These are phyloP conservation scores for Funneliformis caledonium DNA, from an alignment of 371 early-diverging fungal genomes.

Conservation along the genomic window DNA sequence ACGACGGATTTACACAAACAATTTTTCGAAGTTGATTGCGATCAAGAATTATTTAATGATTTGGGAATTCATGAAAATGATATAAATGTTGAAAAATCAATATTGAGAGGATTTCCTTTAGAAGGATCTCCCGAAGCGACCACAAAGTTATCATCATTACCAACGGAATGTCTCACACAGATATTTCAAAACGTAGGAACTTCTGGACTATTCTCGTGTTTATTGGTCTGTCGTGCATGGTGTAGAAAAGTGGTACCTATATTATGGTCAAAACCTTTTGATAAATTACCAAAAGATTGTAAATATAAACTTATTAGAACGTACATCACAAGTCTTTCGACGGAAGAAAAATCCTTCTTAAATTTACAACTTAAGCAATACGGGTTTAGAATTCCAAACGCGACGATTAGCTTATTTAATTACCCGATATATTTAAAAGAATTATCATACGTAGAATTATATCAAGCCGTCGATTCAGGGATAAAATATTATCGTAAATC, in stretches of 20 bases:
- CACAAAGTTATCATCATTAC: background rate
- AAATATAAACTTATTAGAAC: conserved; percentile 6
- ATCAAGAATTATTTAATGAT: background rate
- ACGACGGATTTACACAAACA: background rate
- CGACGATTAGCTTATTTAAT: background rate
- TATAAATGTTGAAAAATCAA: background rate
- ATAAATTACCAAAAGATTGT: conserved; percentile 2
- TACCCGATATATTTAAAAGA: conserved; percentile 4
- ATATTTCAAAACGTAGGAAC: background rate
- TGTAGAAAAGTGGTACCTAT: conserved; percentile 21
- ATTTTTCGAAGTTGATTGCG: background rate
- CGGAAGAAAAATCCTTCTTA: conserved; percentile 3
- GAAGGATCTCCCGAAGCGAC: background rate
- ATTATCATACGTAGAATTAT: conserved; percentile 5
- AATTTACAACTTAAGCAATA: background rate
- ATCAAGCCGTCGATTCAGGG: conserved; percentile 1
- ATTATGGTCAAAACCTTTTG: conserved; percentile 30
- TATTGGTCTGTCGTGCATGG: conserved; percentile 23
- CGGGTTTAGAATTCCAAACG: background rate
- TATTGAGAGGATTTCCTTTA: background rate
- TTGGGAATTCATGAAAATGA: background rate
- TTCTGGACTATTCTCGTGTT: background rate
- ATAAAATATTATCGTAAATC: conserved; percentile 9
- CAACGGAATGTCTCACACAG: background rate
- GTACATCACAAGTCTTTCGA: conserved; percentile 1